Evolutionary conservation across 345 rosid genomes (phyloP).

Genomic region (Pistacia atlantica): DNA sequence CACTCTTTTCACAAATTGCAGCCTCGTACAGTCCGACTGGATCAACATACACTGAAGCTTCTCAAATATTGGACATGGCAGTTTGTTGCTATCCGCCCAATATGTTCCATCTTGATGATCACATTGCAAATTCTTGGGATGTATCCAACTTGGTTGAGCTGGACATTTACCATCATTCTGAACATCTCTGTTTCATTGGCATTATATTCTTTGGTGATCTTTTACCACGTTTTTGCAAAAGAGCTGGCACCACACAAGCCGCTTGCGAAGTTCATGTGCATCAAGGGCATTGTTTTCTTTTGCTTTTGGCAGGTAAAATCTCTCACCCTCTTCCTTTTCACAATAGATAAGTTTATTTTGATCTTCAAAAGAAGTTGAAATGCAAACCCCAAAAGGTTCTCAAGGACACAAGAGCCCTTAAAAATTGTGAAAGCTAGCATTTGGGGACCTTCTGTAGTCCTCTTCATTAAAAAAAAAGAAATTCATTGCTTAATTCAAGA

Average conservation of each 20-base stretch:
- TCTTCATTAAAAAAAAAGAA: neutral
- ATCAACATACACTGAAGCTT: constrained; percentile 69
- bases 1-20: constrained; percentile 36
- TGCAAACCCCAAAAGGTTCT: no score
- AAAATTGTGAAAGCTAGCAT: neutral
- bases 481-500: neutral
- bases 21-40: constrained; percentile 75
- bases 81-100: constrained; percentile 80
- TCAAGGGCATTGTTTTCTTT: constrained; percentile 97
- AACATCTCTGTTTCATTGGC: constrained; percentile 90
- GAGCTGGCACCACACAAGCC: constrained; percentile 94
- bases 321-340: neutral
- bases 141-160: constrained; percentile 93
- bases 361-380: no score
- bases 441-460: neutral
- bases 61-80: constrained; percentile 99
- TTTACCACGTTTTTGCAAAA: constrained; percentile 94
- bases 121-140: constrained; percentile 59
- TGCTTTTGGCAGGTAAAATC: constrained; percentile 95
- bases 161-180: constrained; percentile 89
- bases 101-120: constrained; percentile 86
- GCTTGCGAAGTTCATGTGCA: constrained; percentile 95
- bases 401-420: neutral
- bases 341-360: neutral
- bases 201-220: constrained; percentile 76